Percentiles rank a stretch among this genome's conserved stretches.
Evolutionary conservation across 2,329 filamentous ascomycete species (phyloP).

Genomic region (Monosporascus sp.): DNA sequence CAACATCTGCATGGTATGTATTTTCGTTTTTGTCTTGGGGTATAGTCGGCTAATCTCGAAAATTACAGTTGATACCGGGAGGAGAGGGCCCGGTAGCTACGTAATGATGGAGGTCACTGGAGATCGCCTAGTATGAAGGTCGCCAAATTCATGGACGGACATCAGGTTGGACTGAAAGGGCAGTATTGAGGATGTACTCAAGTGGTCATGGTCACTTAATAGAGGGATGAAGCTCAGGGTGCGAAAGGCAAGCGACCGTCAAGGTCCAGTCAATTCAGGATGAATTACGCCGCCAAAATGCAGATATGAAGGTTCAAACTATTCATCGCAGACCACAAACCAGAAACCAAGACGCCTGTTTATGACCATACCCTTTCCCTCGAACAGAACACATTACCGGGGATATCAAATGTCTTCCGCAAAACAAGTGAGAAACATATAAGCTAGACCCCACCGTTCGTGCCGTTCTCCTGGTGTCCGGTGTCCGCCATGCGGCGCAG

Average conservation of each 20-base stretch:
- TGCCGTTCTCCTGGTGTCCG: constrained; percentile 46
- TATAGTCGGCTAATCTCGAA: not conserved
- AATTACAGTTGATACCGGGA: constrained; percentile 64
- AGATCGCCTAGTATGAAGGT: not conserved
- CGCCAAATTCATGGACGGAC: not conserved
- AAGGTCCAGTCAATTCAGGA: not conserved
- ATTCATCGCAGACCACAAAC: not conserved
- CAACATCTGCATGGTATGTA: constrained; percentile 94
- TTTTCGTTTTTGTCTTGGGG: not conserved
- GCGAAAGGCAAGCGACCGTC: not conserved
- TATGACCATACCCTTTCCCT: not conserved
- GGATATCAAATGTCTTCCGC: not conserved
- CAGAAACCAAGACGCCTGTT: constrained; percentile 13
- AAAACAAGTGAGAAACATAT: constrained; percentile 6
- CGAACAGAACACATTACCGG: too few relatives aligned
- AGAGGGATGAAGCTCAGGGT: not conserved
- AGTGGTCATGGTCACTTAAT: not conserved
- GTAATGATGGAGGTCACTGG: constrained; percentile 3
- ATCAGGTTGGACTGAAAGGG: not conserved
- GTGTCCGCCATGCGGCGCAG: constrained; percentile 77
- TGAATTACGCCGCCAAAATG: not conserved
- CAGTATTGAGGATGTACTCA: not conserved
- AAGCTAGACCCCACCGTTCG: constrained; percentile 19
- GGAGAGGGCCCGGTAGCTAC: constrained; percentile 60
- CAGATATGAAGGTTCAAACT: not conserved